Conservation (phyloP, 1,139 yeast species). For the Candida glucosophila region DNA sequence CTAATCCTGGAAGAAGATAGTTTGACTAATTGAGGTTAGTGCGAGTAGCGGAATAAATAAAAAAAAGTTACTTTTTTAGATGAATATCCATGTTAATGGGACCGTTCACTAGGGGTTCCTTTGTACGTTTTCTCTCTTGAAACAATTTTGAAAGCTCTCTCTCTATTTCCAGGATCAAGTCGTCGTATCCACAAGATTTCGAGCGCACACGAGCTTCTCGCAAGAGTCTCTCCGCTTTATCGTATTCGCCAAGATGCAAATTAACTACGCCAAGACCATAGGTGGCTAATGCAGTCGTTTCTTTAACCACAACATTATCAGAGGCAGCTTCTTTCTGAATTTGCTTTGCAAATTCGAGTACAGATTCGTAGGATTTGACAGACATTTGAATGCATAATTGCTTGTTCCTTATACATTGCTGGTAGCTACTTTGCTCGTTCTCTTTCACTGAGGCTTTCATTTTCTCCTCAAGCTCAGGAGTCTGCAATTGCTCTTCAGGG, state of each 20-base stretch:
- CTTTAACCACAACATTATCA: conserved; percentile 21
- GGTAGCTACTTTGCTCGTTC: conserved; percentile 10
- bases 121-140: conserved; percentile 16
- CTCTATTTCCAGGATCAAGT: conserved; percentile 58
- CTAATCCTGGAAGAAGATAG: too few species aligned
- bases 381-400: conserved; percentile 37
- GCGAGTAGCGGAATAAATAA: too few species aligned
- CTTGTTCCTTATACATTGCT: conserved; percentile 18
- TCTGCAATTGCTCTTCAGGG: conserved; percentile 2
- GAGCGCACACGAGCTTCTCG: conserved; percentile 70
- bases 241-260: conserved; percentile 47
- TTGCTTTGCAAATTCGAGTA: conserved; percentile 45
- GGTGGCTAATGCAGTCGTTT: conserved; percentile 70
- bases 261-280: conserved; percentile 81
- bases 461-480: conserved; percentile 7
- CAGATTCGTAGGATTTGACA: conserved; percentile 41
- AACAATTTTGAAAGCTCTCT: conserved; percentile 48
- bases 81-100: conserved; percentile 12
- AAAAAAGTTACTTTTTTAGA: too few species aligned
- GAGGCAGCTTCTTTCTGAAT: conserved; percentile 27
- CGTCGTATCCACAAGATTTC: conserved; percentile 55
- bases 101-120: conserved; percentile 4
- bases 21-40: too few species aligned
- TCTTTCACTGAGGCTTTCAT: conserved; percentile 4
- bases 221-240: conserved; percentile 52